These are phyloP conservation scores for Gnetum montanum DNA, from an alignment of 75 land plant species.

Conservation along the genomic window DNA sequence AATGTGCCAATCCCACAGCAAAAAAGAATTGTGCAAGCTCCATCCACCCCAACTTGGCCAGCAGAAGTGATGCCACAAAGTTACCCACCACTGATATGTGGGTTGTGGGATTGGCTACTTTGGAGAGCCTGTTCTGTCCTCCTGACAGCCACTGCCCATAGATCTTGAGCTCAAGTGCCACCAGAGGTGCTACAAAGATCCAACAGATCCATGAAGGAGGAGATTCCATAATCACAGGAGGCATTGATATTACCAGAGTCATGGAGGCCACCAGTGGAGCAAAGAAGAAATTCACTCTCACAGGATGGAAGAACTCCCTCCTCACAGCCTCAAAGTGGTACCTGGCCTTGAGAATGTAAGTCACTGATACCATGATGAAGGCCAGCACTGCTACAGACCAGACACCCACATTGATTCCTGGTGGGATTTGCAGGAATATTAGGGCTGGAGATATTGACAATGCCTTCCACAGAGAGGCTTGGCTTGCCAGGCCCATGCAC, in stretches of 20 bases:
- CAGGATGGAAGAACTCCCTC: conserved; percentile 29
- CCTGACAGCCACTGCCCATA: conserved; percentile 51
- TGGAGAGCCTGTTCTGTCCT: conserved; percentile 23
- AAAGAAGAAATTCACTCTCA: conserved; percentile 39
- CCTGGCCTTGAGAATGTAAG: conserved; percentile 10
- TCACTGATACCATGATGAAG: conserved; percentile 2
- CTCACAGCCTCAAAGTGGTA: conserved; percentile 26
- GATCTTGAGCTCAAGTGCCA: conserved; percentile 29
- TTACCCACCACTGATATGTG: conserved; percentile 35
- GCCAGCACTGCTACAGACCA: conserved; percentile 20
- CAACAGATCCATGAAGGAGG: conserved; percentile 22
- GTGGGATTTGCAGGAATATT: conserved; percentile 17
- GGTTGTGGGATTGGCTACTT: conserved; percentile 35
- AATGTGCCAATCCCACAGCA: conserved; percentile 36
- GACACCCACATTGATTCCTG: conserved; percentile 14
- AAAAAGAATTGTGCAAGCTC: conserved; percentile 37
- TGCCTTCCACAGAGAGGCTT: conserved; percentile 25
- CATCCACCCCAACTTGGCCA: conserved; percentile 25
- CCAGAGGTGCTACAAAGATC: conserved; percentile 19
- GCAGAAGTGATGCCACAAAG: conserved; percentile 30
- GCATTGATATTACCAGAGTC: conserved; percentile 24
- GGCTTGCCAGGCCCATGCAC: conserved; percentile 28
- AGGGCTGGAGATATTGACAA: conserved; percentile 12
- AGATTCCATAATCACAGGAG: conserved; percentile 10
- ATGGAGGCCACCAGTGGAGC: conserved; percentile 32